These are phyloP conservation scores for Serendipita indica DNA, from an alignment of 768 basidiomycete species.

Conservation along the genomic window DNA sequence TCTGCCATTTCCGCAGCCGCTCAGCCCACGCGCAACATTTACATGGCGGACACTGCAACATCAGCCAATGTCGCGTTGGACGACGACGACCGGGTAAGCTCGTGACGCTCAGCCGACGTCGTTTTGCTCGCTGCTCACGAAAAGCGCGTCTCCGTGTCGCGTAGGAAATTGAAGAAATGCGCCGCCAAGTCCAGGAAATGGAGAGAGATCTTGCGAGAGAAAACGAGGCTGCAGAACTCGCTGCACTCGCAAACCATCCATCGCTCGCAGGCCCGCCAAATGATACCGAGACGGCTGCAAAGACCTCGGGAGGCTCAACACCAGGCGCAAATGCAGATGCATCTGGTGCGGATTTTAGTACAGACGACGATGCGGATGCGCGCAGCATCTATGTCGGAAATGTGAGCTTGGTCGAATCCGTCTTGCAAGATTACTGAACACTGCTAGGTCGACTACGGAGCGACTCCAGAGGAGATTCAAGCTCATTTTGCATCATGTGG, in stretches of 20 bases:
- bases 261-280: not conserved
- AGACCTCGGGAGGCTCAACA: slow-evolving; percentile 32
- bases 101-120: not conserved
- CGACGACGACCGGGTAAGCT: slow-evolving; percentile 3
- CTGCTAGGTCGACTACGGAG: slow-evolving; percentile 82
- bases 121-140: not conserved
- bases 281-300: slow-evolving; percentile 11
- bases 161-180: slow-evolving; percentile 78
- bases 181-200: slow-evolving; percentile 71
- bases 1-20: not conserved
- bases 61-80: slow-evolving; percentile 9
- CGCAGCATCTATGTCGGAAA: slow-evolving; percentile 94
- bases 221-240: slow-evolving; percentile 13
- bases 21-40: not conserved
- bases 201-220: slow-evolving; percentile 34
- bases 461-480: slow-evolving; percentile 97
- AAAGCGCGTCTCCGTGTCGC: not conserved
- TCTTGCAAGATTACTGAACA: slow-evolving; percentile 6
- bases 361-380: slow-evolving; percentile 61
- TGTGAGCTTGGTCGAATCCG: slow-evolving; percentile 35
- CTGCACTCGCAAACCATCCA: slow-evolving; percentile 6
- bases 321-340: slow-evolving; percentile 28
- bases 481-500: slow-evolving; percentile 94
- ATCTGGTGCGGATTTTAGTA: slow-evolving; percentile 71
- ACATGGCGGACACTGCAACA: slow-evolving; percentile 12